Conservation (phyloP, 2,329 filamentous ascomycete genomes). For the Chaetomiaceae sp. region DNA sequence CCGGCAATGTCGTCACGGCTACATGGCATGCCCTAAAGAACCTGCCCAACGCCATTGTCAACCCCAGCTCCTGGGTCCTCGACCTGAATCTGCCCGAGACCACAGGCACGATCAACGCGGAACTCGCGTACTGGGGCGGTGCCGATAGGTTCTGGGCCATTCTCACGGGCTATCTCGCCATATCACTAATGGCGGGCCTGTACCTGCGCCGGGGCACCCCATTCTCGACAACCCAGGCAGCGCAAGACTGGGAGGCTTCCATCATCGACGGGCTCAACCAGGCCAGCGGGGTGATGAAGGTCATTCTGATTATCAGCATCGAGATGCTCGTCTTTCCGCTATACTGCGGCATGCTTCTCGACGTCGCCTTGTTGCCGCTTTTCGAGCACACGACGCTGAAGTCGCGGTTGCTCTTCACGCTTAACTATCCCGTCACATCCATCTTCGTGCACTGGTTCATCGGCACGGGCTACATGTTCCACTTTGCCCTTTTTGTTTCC, state of each 20-base stretch:
- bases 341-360: constrained; percentile 89
- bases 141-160: constrained; percentile 68
- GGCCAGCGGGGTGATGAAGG: constrained; percentile 94
- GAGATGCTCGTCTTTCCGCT: constrained; percentile 97
- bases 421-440: constrained; percentile 77
- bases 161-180: constrained; percentile 71
- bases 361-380: constrained; percentile 80
- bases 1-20: constrained; percentile 20
- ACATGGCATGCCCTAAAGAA: constrained; percentile 29
- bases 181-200: constrained; percentile 68
- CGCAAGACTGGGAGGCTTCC: constrained; percentile 66
- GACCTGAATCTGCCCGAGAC: constrained; percentile 45
- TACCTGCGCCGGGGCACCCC: constrained; percentile 73
- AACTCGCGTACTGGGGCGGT: constrained; percentile 63
- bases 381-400: constrained; percentile 77
- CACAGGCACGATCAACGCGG: constrained; percentile 45
- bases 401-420: constrained; percentile 73
- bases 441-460: constrained; percentile 99
- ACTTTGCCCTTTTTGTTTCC: constrained; percentile 95
- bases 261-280: constrained; percentile 82
- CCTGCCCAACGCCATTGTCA: constrained; percentile 36
- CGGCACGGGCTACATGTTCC: constrained; percentile 99
- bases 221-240: constrained; percentile 54
- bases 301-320: constrained; percentile 96
- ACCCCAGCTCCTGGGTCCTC: constrained; percentile 56